These are phyloP conservation scores for Sclerotinia borealis DNA, from an alignment of 2,329 filamentous ascomycete genomes.

Conservation along the genomic window DNA sequence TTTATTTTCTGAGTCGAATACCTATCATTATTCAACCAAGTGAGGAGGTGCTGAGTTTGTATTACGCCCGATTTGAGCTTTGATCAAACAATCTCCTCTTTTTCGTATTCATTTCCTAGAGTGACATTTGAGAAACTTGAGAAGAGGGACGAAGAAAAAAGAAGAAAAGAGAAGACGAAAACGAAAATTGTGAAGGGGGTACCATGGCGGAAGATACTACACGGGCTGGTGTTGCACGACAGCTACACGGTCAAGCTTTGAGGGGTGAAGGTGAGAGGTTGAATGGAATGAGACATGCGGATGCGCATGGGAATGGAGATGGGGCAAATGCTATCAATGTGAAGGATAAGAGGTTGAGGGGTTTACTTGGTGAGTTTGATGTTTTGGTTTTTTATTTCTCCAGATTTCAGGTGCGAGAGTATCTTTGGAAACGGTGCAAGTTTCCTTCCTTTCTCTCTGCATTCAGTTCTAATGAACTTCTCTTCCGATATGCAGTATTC, in stretches of 20 bases:
- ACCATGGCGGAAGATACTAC: not conserved
- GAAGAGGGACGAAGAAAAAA: not conserved
- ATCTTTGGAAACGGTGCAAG: too few relatives aligned
- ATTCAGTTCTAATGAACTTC: not conserved
- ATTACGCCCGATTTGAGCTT: not conserved
- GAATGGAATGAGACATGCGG: not conserved
- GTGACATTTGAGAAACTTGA: not conserved
- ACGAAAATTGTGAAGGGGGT: not conserved
- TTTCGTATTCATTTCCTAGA: not conserved
- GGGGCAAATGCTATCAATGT: not conserved
- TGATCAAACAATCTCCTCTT: not conserved
- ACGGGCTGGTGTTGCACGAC: conserved; percentile 1
- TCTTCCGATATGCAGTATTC: not conserved
- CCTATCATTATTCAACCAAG: not conserved
- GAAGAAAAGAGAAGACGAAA: not conserved
- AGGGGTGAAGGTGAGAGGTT: not conserved
- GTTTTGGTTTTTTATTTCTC: not conserved
- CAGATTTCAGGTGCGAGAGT: too few relatives aligned
- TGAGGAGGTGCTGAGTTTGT: not conserved
- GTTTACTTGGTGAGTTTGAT: not conserved
- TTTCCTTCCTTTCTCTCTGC: not conserved
- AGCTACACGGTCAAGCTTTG: not conserved
- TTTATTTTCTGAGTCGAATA: not conserved
- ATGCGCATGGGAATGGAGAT: not conserved
- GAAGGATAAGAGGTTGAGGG: not conserved